Base-by-base conservation (phyloP, 2,329 filamentous ascomycete genomes). In the Ophiostoma populinum region DNA sequence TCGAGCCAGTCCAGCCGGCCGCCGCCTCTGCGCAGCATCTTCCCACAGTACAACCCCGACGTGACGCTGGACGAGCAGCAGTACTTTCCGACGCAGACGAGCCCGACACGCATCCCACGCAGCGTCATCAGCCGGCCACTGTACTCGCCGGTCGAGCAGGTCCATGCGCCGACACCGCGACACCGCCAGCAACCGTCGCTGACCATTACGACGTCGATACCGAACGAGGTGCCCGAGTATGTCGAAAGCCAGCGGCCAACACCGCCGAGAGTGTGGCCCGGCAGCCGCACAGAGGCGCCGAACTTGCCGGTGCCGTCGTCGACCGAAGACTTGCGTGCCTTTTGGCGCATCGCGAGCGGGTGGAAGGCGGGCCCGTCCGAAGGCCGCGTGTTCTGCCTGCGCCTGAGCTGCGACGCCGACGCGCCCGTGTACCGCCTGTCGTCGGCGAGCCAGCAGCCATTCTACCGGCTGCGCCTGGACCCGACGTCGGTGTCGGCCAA, bases 281-380 rank as follows among this genome's bases (percentile, higher is more conserved):
- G 10, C 24, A 21, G 10, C 17, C 32, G 32, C 15, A 10, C 15
- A 9, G 24, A 27, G 9, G 16, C 9, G 3, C 22, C 22, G 7
- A 13, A 55, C 2, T 56, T 63, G 13, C 64, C 67, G 9, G 55
- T 58, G 1, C 58, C 67, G 5, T 68, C 62, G 47, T 65, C 67
- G 0, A 72, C 64, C 1, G 68, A 75, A 29, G 65, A 79, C 42
- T 62, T 80, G 24, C 68, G 68, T 43, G 63, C 63, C 34, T 62
- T 78, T 7, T 81, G 76, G 76, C 70, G 77, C 45, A 72, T 73
- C 0, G 61, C 70, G 40, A 80, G 80, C 48, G 77, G 76, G 10
- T 80, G 71, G 71, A 63, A 69, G 46, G 75, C 74, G 2, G 65
- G 71, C 0, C 51, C 60, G 1, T 61, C 63, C 3, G 70, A 76